A percentile compares a stretch with the other conserved stretches of the same genome.
Conservation (phyloP, 1,284 basidiomycete genomes). For the Ganoderma lucidum region DNA sequence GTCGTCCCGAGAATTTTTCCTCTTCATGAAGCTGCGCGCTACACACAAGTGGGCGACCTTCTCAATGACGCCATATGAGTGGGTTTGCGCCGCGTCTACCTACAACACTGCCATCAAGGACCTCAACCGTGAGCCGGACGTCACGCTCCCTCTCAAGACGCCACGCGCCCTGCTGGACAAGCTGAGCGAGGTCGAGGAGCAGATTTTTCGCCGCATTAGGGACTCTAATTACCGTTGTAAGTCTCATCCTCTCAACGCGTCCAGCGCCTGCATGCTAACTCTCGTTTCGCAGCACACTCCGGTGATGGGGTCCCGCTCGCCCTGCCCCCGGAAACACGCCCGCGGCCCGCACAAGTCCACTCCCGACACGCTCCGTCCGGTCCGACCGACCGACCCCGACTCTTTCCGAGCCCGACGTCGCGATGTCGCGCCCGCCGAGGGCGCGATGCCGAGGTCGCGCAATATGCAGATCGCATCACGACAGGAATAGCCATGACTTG, state of each 20-base stretch:
- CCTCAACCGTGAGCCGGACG: not conserved
- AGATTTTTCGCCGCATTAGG: not conserved
- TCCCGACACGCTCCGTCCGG: too few relatives aligned
- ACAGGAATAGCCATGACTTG: too few relatives aligned
- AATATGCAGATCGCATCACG: too few relatives aligned
- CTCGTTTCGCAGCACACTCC: too few relatives aligned
- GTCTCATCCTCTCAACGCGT: not conserved
- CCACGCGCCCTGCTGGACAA: conserved; percentile 9
- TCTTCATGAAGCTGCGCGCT: conserved; percentile 25
- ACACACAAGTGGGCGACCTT: conserved; percentile 21
- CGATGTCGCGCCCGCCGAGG: too few relatives aligned
- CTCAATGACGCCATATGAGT: conserved; percentile 19
- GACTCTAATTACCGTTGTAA: not conserved
- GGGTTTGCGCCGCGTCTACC: conserved; percentile 16
- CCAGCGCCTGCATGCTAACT: not conserved
- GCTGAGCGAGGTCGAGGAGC: conserved; percentile 2
- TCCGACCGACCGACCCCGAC: too few relatives aligned
- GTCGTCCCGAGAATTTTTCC: conserved; percentile 15
- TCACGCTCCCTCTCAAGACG: not conserved
- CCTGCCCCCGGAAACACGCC: too few relatives aligned
- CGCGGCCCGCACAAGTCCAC: too few relatives aligned
- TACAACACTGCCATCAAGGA: conserved; percentile 10
- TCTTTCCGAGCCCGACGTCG: too few relatives aligned
- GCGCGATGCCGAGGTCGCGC: too few relatives aligned
- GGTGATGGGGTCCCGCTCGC: too few relatives aligned